Conservation (phyloP, 129 eudicot species). For the Smallanthus sonchifolius region DNA sequence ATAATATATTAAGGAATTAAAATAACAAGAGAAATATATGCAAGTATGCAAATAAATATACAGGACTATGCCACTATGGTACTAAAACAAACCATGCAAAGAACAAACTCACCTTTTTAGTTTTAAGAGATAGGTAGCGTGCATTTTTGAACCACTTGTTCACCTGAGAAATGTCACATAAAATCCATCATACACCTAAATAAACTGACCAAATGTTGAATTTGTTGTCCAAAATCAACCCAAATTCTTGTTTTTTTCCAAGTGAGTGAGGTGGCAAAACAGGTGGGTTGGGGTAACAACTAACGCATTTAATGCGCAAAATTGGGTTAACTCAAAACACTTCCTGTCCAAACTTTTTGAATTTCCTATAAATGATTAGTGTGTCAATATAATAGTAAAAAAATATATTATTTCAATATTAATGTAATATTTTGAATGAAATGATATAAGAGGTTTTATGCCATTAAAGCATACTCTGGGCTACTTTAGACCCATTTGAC, state of each 20-base stretch:
- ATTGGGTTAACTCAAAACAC: neutral
- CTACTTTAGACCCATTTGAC: neutral
- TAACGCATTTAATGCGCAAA: neutral
- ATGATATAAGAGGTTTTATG: neutral
- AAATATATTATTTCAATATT: neutral
- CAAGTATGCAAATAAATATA: neutral
- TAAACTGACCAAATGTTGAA: neutral
- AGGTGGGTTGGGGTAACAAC: neutral
- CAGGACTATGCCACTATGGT: neutral
- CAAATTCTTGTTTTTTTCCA: neutral
- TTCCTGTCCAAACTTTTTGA: neutral
- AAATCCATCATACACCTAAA: conserved; percentile 5
- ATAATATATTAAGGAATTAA: neutral
- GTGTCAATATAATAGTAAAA: neutral
- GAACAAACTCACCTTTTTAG: conserved; percentile 61
- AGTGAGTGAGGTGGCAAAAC: neutral
- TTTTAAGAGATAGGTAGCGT: conserved; percentile 81
- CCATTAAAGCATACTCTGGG: neutral
- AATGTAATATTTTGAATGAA: neutral
- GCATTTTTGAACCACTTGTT: conserved; percentile 98
- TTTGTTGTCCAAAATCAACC: conserved; percentile 3
- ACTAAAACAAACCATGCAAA: neutral
- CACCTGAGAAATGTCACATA: conserved; percentile 47
- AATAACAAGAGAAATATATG: neutral
- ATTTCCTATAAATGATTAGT: neutral